Percentiles rank a stretch among this genome's conserved stretches.
Evolutionary conservation across 2,329 filamentous ascomycete species (phyloP).

Genomic region (Hypoxylon sp.): DNA sequence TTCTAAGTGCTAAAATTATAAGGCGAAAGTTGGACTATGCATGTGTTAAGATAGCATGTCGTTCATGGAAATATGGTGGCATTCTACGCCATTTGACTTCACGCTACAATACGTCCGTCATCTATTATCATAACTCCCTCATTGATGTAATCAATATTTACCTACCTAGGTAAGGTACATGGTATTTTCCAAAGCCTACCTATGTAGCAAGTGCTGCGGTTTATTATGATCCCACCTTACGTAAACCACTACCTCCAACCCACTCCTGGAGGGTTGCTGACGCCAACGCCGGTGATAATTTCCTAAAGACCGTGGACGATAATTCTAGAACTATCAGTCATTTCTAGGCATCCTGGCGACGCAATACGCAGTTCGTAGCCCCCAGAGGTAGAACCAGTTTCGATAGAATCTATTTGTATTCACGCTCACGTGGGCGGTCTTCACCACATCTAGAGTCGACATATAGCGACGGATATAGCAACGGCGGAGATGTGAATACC

Average conservation of each 20-base stretch:
- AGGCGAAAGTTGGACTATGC: background rate
- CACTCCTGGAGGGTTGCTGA: background rate
- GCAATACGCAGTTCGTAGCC: background rate
- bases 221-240: background rate
- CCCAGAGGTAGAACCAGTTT: background rate
- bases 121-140: background rate
- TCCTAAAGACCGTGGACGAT: background rate
- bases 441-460: background rate
- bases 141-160: background rate
- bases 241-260: background rate
- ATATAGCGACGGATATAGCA: conserved; percentile 11
- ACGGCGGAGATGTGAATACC: conserved; percentile 10
- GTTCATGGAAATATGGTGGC: background rate
- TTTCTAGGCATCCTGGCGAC: background rate
- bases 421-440: conserved; percentile 36
- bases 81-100: background rate
- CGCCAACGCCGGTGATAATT: background rate
- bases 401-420: background rate
- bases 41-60: background rate
- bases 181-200: background rate
- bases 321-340: background rate
- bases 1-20: background rate
- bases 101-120: background rate
- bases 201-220: background rate
- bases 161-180: too few relatives aligned